Evolutionary conservation across 2,329 filamentous ascomycete genomes (phyloP).

Genomic region (Aspergillus hortae): DNA sequence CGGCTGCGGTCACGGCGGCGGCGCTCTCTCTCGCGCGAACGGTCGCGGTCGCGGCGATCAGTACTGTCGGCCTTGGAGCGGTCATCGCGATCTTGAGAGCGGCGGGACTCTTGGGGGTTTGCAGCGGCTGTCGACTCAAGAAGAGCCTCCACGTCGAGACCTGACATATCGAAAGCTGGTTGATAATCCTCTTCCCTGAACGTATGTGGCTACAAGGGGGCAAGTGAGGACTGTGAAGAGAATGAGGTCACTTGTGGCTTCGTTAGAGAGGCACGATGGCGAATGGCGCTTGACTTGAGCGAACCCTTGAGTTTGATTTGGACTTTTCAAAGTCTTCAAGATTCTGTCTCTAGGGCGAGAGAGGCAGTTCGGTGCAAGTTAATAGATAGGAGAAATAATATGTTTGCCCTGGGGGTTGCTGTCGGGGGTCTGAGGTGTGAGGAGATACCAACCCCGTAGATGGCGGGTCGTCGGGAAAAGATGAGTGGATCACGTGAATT

Average conservation of each 20-base stretch:
- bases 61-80: slow-evolving; percentile 55
- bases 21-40: slow-evolving; percentile 56
- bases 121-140: slow-evolving; percentile 77
- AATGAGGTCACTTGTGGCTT: slow-evolving; percentile 36
- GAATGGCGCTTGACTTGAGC: slow-evolving; percentile 23
- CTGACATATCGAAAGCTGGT: slow-evolving; percentile 54
- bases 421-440: background rate
- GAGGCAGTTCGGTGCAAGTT: background rate
- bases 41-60: slow-evolving; percentile 56
- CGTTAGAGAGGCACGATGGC: slow-evolving; percentile 29
- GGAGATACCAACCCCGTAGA: background rate
- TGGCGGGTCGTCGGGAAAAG: background rate
- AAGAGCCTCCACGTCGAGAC: slow-evolving; percentile 81
- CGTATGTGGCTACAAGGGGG: slow-evolving; percentile 16
- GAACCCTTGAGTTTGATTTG: slow-evolving; percentile 32
- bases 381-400: background rate
- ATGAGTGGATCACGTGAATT: slow-evolving; percentile 5
- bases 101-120: slow-evolving; percentile 28
- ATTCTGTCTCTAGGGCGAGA: background rate
- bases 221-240: slow-evolving; percentile 23
- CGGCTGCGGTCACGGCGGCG: slow-evolving; percentile 60
- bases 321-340: slow-evolving; percentile 8
- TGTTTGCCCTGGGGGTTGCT: background rate
- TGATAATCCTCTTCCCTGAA: slow-evolving; percentile 22
- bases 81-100: slow-evolving; percentile 54